Conservation (phyloP, 257 asterid species). For the Striga asiatica region DNA sequence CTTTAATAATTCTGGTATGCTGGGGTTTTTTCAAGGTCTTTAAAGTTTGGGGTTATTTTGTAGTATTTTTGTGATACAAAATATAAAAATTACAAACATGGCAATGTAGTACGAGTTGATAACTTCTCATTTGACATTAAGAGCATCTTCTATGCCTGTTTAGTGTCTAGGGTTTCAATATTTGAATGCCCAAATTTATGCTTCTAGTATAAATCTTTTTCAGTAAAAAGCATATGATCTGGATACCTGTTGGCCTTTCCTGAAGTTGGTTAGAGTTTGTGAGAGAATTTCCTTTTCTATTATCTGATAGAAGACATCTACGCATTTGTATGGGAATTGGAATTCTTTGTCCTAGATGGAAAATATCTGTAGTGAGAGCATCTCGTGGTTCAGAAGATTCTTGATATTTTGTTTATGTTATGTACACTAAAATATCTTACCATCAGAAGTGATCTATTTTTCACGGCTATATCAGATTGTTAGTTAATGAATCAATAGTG, state of each 20-base stretch:
- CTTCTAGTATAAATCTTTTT: neutral
- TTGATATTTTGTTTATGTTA: neutral
- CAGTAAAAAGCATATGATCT: neutral
- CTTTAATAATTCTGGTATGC: constrained; percentile 87
- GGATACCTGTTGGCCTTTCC: neutral
- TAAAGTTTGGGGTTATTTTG: constrained; percentile 1
- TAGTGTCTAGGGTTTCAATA: neutral
- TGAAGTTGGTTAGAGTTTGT: neutral
- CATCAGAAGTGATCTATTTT: neutral
- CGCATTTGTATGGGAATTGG: constrained; percentile 1
- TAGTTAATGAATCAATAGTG: neutral
- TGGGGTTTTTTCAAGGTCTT: constrained; percentile 13
- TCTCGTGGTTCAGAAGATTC: neutral
- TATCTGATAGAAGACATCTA: neutral
- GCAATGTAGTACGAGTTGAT: neutral
- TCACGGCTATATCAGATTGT: neutral
- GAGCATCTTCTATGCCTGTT: neutral
- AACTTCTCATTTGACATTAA: constrained; percentile 5
- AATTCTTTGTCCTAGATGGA: neutral
- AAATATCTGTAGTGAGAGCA: neutral
- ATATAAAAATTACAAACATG: neutral
- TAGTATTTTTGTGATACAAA: constrained; percentile 5
- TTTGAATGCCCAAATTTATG: constrained; percentile 5
- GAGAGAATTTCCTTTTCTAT: neutral
- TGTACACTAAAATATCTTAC: neutral